Conservation (phyloP, 2,329 filamentous ascomycete genomes). For the Coniochaeta sp. region DNA sequence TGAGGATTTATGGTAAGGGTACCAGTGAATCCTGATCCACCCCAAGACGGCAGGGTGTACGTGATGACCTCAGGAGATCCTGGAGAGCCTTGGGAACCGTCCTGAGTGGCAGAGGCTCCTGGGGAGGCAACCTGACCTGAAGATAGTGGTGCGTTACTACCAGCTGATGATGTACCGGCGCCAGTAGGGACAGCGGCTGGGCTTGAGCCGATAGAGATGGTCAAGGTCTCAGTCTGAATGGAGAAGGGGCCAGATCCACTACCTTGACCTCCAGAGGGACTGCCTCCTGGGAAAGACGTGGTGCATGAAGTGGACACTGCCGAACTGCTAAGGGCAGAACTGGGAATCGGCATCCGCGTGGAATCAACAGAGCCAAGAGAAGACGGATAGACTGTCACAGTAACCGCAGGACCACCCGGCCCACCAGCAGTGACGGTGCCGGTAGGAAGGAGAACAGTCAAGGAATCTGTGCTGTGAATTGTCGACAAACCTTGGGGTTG, state of each 20-base stretch:
- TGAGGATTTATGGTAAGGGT: slow-evolving; percentile 8
- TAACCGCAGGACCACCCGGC: slow-evolving; percentile 8
- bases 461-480: background rate
- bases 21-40: slow-evolving; percentile 3
- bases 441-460: slow-evolving; percentile 5
- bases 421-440: slow-evolving; percentile 9
- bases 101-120: background rate
- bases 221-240: background rate
- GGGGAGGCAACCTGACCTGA: background rate
- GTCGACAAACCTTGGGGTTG: background rate
- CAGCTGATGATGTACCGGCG: background rate
- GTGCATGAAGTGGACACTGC: background rate
- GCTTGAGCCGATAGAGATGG: background rate
- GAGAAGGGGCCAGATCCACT: background rate
- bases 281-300: background rate
- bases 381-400: slow-evolving; percentile 8
- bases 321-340: background rate
- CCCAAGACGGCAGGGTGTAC: slow-evolving; percentile 11
- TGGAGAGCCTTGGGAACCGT: background rate
- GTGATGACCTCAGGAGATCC: slow-evolving; percentile 5
- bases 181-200: background rate
- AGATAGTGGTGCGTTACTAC: background rate
- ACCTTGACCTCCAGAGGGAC: background rate
- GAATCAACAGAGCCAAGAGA: background rate
- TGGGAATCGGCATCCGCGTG: slow-evolving; percentile 3